A percentile compares a stretch with the other conserved stretches of the same genome.
phyloP scores from a whole-genome alignment of 768 basidiomycete genomes.

The Boletus subparvulus region DNA sequence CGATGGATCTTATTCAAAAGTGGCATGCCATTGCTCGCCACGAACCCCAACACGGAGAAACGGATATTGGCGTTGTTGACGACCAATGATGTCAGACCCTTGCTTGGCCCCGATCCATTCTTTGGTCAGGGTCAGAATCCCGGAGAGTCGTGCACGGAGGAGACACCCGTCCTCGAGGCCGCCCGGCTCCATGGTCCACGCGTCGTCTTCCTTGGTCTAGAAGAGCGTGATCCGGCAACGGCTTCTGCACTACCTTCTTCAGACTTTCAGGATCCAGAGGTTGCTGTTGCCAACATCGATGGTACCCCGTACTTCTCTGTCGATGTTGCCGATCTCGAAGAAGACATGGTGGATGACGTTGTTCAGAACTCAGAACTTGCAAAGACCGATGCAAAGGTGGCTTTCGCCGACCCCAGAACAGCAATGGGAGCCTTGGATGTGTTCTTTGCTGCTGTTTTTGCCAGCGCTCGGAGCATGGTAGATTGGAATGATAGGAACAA shows the following conservation, averaged over 20 bases:
- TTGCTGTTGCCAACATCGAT: slow-evolving; percentile 56
- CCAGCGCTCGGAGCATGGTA: slow-evolving; percentile 73
- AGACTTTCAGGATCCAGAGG: slow-evolving; percentile 57
- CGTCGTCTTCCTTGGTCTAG: slow-evolving; percentile 79
- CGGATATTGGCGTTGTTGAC: slow-evolving; percentile 51
- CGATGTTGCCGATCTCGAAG: slow-evolving; percentile 59
- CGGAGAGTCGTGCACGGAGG: slow-evolving; percentile 28
- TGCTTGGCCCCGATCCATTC: slow-evolving; percentile 67
- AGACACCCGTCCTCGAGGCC: slow-evolving; percentile 44
- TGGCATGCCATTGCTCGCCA: slow-evolving; percentile 63
- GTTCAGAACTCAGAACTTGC: slow-evolving; percentile 38
- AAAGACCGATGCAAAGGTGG: slow-evolving; percentile 40
- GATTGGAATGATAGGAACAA: slow-evolving; percentile 95
- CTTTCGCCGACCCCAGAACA: slow-evolving; percentile 67
- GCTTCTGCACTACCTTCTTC: slow-evolving; percentile 60
- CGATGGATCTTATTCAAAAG: slow-evolving; percentile 78
- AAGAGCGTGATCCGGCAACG: slow-evolving; percentile 51
- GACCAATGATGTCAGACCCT: slow-evolving; percentile 58
- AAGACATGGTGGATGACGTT: slow-evolving; percentile 43
- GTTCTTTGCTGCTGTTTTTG: slow-evolving; percentile 75
- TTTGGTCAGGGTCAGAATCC: slow-evolving; percentile 66
- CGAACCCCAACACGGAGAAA: slow-evolving; percentile 32
- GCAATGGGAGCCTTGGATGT: slow-evolving; percentile 55
- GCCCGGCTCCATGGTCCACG: slow-evolving; percentile 58
- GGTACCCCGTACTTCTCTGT: slow-evolving; percentile 88